These are phyloP conservation scores for Talaromyces sp. DNA, from an alignment of 2,329 filamentous ascomycete species.

Conservation along the genomic window DNA sequence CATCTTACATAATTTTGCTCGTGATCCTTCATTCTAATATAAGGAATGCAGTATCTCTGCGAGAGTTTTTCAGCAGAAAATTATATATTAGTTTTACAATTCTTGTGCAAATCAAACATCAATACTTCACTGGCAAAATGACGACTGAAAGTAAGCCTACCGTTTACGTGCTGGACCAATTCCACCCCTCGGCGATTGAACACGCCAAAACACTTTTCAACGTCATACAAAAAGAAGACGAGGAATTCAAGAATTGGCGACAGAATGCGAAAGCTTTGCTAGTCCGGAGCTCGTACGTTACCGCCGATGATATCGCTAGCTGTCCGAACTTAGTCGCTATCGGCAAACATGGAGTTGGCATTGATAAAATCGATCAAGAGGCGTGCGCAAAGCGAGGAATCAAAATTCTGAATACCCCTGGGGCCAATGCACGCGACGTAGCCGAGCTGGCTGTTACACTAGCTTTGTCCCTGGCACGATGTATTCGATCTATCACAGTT, in stretches of 20 bases:
- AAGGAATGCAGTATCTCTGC: too few relatives aligned
- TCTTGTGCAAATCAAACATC: too few relatives aligned
- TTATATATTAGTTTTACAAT: too few relatives aligned
- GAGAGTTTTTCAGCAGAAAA: too few relatives aligned
- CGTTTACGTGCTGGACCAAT: conserved; percentile 41
- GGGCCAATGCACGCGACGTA: conserved; percentile 44
- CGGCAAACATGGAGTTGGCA: conserved; percentile 49
- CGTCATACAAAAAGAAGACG: conserved; percentile 34
- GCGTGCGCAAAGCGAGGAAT: conserved; percentile 41
- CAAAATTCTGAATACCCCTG: conserved; percentile 49
- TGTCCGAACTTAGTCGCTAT: conserved; percentile 41
- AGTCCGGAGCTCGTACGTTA: conserved; percentile 37
- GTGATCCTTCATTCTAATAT: neutral
- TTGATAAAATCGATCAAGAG: conserved; percentile 45
- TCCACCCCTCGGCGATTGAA: conserved; percentile 36
- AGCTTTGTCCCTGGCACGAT: conserved; percentile 34
- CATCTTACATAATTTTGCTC: neutral
- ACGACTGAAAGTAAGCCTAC: neutral
- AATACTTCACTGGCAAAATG: neutral
- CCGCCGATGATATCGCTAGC: conserved; percentile 37
- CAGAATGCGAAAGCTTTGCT: conserved; percentile 42
- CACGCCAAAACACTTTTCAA: conserved; percentile 40
- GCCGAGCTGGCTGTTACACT: conserved; percentile 40
- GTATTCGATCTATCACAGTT: conserved; percentile 30
- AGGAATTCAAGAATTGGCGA: conserved; percentile 39